A percentile compares a stretch with the other conserved stretches of the same genome.
These are phyloP conservation scores for Arachnomyces sp. DNA, from an alignment of 2,329 filamentous ascomycete species.

Conservation along the genomic window DNA sequence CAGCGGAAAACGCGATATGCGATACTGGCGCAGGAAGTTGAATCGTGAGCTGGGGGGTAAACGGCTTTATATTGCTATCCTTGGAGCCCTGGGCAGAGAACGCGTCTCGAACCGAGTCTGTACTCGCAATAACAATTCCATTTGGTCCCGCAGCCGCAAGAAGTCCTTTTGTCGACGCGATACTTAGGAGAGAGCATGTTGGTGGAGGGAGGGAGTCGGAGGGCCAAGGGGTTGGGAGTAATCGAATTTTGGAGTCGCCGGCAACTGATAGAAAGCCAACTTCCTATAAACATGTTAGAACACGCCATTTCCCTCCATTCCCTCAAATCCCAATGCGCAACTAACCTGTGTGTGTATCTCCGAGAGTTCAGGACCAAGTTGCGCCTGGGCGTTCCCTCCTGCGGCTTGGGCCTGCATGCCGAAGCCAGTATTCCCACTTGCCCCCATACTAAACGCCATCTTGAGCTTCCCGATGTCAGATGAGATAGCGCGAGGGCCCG, in stretches of 20 bases:
- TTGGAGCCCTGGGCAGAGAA: constrained; percentile 53
- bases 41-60: constrained; percentile 65
- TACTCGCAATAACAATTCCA: constrained; percentile 64
- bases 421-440: constrained; percentile 36
- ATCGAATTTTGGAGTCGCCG: constrained; percentile 71
- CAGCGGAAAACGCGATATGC: constrained; percentile 83
- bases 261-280: constrained; percentile 75
- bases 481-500: constrained; percentile 29
- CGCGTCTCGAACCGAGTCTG: constrained; percentile 66
- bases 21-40: constrained; percentile 67
- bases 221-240: constrained; percentile 71
- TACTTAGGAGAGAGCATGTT: constrained; percentile 72
- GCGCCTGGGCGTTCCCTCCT: constrained; percentile 26
- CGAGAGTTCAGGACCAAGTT: constrained; percentile 58
- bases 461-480: constrained; percentile 30
- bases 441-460: constrained; percentile 58
- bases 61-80: constrained; percentile 59
- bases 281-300: constrained; percentile 37
- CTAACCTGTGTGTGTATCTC: constrained; percentile 74
- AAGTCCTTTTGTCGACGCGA: constrained; percentile 71
- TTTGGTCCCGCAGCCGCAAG: constrained; percentile 83
- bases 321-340: constrained; percentile 4
- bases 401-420: constrained; percentile 33
- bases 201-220: constrained; percentile 58
- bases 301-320: too few species aligned